Base-by-base conservation (phyloP, 1,284 basidiomycete species). In the Bothia castanella region DNA sequence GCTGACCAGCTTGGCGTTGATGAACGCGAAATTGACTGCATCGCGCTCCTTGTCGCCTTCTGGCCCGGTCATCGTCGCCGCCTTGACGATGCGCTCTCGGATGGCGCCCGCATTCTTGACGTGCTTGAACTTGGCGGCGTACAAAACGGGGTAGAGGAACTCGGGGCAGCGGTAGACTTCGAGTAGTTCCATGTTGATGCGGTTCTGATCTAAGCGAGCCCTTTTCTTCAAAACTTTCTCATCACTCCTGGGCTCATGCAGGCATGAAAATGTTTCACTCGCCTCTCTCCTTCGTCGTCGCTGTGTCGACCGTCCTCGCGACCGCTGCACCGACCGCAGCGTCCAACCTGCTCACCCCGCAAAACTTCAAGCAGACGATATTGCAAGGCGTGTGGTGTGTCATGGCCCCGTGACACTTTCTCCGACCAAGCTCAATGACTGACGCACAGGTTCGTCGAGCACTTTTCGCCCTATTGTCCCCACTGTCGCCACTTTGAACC, bases 21-120 rank as follows among this genome's bases (percentile, higher is more conserved):
- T 74, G 69, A 96, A 97, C 0, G 89, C 89, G 71, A 89, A 96
- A 64, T 94, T 90, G 55, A 96, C 76, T 14, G 78, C 77, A 21
- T 81, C 80, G 42, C 89, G 77, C 58, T 89, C 85, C 4, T 58
- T 59, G n/a, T 89, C 80, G 16, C 89, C 90, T 25, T 79, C 77
- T 1, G 68, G 64, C 0, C 85, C 85, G 12, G 73, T 63, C 45
- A 79, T 69, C 3, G 75, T 77, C 4, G 87, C 76, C 0, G 90
- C 91, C 12, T 74, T 72, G 48, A 94, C 75, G 41, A 96, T 84
- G 3, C 87, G 76, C 36, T 73, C 67, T 25, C 84, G 75, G 17
- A 96, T 72, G 0, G 72, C 70, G 0, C 75, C 70, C 0, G 85
- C 77, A 62, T 93, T 91, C 20, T 66, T 66, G 32, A 96, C 82